A percentile compares a stretch with the other conserved stretches of the same genome.
These are phyloP conservation scores for Microthlaspi erraticum DNA, from an alignment of 345 rosid species.

Conservation along the genomic window DNA sequence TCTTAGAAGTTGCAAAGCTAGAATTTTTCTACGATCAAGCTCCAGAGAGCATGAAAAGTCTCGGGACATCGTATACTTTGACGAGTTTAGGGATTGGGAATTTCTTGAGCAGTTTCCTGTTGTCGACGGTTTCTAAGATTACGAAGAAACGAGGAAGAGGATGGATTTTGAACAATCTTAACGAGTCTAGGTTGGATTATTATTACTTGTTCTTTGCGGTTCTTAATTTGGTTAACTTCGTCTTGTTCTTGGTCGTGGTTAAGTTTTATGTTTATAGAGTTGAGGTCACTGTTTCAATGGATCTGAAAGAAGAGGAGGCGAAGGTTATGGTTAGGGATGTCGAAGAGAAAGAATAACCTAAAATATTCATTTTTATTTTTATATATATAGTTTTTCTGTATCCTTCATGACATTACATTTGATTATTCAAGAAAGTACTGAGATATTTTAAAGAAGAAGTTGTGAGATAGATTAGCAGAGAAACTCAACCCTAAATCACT, in stretches of 20 bases:
- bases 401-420: no score
- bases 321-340: conserved; percentile 38
- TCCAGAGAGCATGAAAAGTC: conserved; percentile 78
- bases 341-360: conserved; percentile 14
- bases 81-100: conserved; percentile 65
- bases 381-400: no score
- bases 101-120: conserved; percentile 69
- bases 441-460: no score
- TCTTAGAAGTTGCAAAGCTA: conserved; percentile 74
- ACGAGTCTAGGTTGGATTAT: conserved; percentile 66
- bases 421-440: no score
- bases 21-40: conserved; percentile 93
- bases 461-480: no score
- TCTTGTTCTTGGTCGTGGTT: conserved; percentile 59
- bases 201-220: conserved; percentile 66
- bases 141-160: conserved; percentile 54
- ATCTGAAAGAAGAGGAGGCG: conserved; percentile 61
- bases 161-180: conserved; percentile 79
- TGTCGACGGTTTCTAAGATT: conserved; percentile 53
- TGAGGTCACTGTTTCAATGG: conserved; percentile 59
- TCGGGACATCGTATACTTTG: conserved; percentile 70
- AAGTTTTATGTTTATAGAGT: conserved; percentile 58
- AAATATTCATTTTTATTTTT: no score
- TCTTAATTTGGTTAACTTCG: conserved; percentile 58
- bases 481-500: no score